These are phyloP conservation scores for Camellia oleifera DNA, from an alignment of 179 eudicot genomes.

Conservation along the genomic window DNA sequence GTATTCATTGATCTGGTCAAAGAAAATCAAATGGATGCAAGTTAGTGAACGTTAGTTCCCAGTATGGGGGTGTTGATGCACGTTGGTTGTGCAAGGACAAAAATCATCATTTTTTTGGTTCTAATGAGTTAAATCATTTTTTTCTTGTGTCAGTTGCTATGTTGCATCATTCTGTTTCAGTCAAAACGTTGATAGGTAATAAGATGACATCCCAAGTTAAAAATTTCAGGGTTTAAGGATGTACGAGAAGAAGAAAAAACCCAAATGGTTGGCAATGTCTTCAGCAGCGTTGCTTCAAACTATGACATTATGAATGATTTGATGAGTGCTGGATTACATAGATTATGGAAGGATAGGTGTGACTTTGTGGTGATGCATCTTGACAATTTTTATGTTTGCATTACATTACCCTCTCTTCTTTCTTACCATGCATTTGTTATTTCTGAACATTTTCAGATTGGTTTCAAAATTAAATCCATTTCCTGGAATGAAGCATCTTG, in stretches of 20 bases:
- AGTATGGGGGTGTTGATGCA: too few relatives aligned
- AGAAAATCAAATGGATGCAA: background rate
- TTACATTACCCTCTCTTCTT: background rate
- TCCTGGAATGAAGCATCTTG: slow-evolving; percentile 98
- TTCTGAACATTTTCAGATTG: too few relatives aligned
- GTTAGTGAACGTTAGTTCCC: background rate
- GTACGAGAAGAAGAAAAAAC: slow-evolving; percentile 87
- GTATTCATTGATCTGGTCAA: background rate
- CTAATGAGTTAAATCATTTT: background rate
- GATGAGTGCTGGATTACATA: slow-evolving; percentile 90
- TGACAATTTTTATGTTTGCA: background rate
- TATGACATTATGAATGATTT: slow-evolving; percentile 97
- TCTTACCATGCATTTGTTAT: slow-evolving; percentile 1
- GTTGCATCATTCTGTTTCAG: too few relatives aligned
- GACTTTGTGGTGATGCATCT: background rate
- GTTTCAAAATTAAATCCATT: slow-evolving; percentile 18
- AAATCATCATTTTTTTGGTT: background rate
- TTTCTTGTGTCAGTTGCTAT: too few relatives aligned
- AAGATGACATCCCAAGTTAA: background rate
- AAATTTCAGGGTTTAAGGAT: slow-evolving; percentile 72
- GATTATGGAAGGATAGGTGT: slow-evolving; percentile 95
- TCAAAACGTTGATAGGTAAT: background rate
- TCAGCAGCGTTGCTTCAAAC: slow-evolving; percentile 78
- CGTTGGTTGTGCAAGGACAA: background rate
- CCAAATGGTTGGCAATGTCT: slow-evolving; percentile 87